Base-by-base conservation (phyloP, 2,329 filamentous ascomycete species). In the Phialophora verrucosa region DNA sequence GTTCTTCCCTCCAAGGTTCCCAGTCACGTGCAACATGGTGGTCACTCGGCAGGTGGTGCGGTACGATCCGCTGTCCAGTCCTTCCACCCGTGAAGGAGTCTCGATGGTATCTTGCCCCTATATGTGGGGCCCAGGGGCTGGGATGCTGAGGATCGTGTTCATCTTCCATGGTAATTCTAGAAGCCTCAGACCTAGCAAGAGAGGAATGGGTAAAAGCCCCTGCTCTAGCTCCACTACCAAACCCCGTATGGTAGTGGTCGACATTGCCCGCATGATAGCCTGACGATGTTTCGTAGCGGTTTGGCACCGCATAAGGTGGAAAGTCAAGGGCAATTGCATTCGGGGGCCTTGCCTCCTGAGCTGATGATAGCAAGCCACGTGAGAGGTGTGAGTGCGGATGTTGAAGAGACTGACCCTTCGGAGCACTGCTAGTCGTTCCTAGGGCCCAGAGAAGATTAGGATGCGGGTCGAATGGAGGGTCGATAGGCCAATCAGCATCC, bases 401-500 rank as follows among this genome's bases (percentile, higher is more conserved):
- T 25, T 61, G 59, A 54, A 12, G 47, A 25, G 29, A 20, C 42
- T 42, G 54, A 14, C 25, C 32, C 10, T 59, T 35, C n/a, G 50
- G 20, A 29, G 58, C 50, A 31, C 25, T 50, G 35, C 55, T 57
- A 56, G 23, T 49, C 47, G 47, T 56, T 31, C 65, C 57, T 7
- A 63, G 65, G 27, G 63, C 53, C 64, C 70, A 67, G 6, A 59
- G 60, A 23, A 68, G 66, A 50, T 80, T 80, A 63, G 87, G 86
- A 70, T 90, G 83, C 25, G 86, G 83, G 69, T 87, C 83, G 76
- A 94, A 94, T 0, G 90, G 91, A n/a, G 90, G 85, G 32, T 86
- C 81, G 70, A 88, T 85, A 50, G 91, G 91, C 92, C 91, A 96
- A 75, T 92, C 89, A 2, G 91, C 86, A 75, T 88, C 87, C 92